A percentile compares a stretch with the other conserved stretches of the same genome.
Evolutionary conservation across 805 yeast species (phyloP).

Genomic region (Sugiyamaella qingdaonensis): DNA sequence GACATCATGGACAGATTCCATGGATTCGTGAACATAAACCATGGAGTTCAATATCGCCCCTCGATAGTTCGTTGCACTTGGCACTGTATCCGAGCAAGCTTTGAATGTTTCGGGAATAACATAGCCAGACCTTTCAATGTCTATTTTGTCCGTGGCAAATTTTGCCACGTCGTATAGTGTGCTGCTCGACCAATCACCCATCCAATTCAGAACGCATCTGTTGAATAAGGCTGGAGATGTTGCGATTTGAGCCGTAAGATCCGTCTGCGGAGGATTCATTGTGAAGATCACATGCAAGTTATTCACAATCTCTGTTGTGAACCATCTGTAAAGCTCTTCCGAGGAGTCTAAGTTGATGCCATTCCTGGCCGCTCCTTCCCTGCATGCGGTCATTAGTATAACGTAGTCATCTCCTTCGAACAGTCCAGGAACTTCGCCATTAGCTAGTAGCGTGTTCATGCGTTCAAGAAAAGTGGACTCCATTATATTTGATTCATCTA

Average conservation of each 20-base stretch:
- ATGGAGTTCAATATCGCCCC: constrained; percentile 47
- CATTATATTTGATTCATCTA: constrained; percentile 75
- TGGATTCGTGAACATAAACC: constrained; percentile 43
- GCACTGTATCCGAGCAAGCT: constrained; percentile 18
- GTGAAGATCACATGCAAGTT: constrained; percentile 84
- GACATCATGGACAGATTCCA: constrained; percentile 9
- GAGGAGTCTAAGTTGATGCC: constrained; percentile 63
- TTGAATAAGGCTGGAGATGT: constrained; percentile 87
- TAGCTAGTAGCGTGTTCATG: constrained; percentile 90
- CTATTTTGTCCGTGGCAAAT: constrained; percentile 40
- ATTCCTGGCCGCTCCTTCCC: constrained; percentile 51
- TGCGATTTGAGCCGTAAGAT: constrained; percentile 43
- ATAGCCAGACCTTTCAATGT: constrained; percentile 50
- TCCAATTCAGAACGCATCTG: constrained; percentile 83
- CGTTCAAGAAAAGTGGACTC: constrained; percentile 81
- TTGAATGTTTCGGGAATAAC: constrained; percentile 31
- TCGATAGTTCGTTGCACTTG: constrained; percentile 30
- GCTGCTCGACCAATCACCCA: constrained; percentile 71
- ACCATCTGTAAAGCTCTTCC: constrained; percentile 73
- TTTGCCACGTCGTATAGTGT: constrained; percentile 51
- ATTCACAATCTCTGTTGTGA: constrained; percentile 56
- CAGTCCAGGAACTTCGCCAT: constrained; percentile 87
- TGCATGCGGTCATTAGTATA: constrained; percentile 49
- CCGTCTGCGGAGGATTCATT: constrained; percentile 48
- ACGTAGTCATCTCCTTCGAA: constrained; percentile 70